Conservation (phyloP, 768 basidiomycete genomes). For the Lanmaoa pseudosensibilis region DNA sequence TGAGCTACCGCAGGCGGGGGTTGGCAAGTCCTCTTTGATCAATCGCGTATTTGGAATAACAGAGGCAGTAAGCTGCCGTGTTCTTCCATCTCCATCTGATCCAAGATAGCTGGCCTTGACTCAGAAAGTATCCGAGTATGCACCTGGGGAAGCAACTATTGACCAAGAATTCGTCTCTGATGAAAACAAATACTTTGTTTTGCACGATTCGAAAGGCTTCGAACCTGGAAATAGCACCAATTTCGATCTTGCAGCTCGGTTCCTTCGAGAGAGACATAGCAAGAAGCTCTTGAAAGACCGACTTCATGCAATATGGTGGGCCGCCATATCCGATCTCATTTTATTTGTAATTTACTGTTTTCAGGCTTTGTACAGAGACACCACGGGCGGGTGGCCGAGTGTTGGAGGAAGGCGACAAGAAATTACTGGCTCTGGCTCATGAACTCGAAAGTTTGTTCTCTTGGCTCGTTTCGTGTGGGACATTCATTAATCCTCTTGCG, state of each 20-base stretch:
- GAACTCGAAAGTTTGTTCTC: neutral
- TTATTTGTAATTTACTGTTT: neutral
- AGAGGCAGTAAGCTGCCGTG: too few species aligned
- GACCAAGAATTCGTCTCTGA: constrained; percentile 8
- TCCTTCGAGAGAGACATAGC: neutral
- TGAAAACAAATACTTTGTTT: constrained; percentile 4
- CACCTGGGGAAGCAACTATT: constrained; percentile 3
- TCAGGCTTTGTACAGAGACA: constrained; percentile 9
- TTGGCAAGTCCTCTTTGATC: too few species aligned
- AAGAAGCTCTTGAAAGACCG: neutral
- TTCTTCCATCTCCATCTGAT: too few species aligned
- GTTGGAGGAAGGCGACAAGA: constrained; percentile 6
- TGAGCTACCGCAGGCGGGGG: too few species aligned
- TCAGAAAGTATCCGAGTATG: neutral
- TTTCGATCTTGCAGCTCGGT: neutral
- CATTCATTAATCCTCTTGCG: neutral
- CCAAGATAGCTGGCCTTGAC: neutral
- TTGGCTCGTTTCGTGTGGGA: too few species aligned
- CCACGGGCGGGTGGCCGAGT: constrained; percentile 8
- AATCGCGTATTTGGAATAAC: too few species aligned
- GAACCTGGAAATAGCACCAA: constrained; percentile 1
- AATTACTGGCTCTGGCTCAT: constrained; percentile 1
- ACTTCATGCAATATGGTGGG: constrained; percentile 7
- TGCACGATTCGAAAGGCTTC: constrained; percentile 8
- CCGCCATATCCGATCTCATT: neutral